These are phyloP conservation scores for Globomyces pollinis-pini DNA, from an alignment of 192 early-diverging fungal genomes.

Conservation along the genomic window DNA sequence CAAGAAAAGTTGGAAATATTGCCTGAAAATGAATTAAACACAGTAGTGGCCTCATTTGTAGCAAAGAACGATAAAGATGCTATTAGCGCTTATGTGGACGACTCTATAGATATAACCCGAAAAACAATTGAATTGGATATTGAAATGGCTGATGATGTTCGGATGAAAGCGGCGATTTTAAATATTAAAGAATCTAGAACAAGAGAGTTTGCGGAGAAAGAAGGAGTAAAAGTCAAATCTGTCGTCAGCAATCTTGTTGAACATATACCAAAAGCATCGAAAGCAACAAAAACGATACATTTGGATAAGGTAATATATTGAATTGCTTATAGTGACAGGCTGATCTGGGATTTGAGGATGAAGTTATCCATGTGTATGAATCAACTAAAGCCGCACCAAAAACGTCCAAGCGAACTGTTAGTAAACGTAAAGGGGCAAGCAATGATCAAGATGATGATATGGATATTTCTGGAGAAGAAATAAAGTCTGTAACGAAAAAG, in stretches of 20 bases:
- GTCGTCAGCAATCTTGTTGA: not conserved
- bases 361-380: not conserved
- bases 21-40: slow-evolving; percentile 67
- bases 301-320: not conserved
- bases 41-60: slow-evolving; percentile 68
- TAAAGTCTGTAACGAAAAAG: not conserved
- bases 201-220: not conserved
- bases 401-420: not conserved
- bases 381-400: not conserved
- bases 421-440: not conserved
- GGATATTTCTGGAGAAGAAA: not conserved
- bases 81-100: slow-evolving; percentile 51
- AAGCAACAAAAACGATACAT: not conserved
- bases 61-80: slow-evolving; percentile 83
- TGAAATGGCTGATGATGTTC: not conserved
- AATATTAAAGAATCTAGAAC: not conserved
- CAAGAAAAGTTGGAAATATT: slow-evolving; percentile 60
- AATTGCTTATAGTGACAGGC: not conserved
- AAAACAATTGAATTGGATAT: not conserved
- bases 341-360: not conserved
- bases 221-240: not conserved
- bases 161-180: not conserved
- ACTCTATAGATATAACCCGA: not conserved
- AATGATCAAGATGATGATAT: not conserved
- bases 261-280: too few relatives aligned